phyloP scores from a whole-genome alignment of 306 rosid species.

The Fragaria ananassa region DNA sequence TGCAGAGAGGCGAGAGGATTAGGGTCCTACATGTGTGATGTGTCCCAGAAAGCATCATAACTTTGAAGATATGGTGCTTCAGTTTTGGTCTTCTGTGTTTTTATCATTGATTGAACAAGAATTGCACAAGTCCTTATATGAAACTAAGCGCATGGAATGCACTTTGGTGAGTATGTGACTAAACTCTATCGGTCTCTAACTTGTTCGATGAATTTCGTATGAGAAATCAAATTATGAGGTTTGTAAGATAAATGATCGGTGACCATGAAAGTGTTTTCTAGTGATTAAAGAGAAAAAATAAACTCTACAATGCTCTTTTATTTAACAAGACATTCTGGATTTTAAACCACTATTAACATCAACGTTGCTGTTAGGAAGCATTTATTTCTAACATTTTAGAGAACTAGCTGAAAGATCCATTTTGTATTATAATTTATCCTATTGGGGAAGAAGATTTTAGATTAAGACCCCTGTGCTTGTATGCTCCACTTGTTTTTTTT shows the following conservation, averaged over 20 bases:
- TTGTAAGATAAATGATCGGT: not conserved
- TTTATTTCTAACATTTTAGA: not conserved
- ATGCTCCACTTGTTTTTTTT: not conserved
- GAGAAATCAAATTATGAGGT: not conserved
- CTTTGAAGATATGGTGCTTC: not conserved
- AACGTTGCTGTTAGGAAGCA: not conserved
- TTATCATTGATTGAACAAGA: not conserved
- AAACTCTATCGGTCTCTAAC: no score
- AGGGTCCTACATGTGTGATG: no score
- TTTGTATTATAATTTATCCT: not conserved
- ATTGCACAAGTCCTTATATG: not conserved
- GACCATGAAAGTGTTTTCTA: not conserved
- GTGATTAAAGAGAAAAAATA: not conserved
- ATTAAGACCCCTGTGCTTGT: not conserved
- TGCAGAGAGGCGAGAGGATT: no score
- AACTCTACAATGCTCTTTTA: not conserved
- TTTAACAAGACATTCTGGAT: not conserved
- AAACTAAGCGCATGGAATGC: not conserved
- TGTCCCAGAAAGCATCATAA: not conserved
- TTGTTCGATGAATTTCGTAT: not conserved
- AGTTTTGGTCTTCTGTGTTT: not conserved
- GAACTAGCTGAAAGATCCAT: not conserved
- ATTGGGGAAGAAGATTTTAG: not conserved
- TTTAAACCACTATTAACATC: not conserved
- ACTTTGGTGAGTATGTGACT: not conserved